Conservation (phyloP, 306 rosid genomes). For the Quercus mongolica region DNA sequence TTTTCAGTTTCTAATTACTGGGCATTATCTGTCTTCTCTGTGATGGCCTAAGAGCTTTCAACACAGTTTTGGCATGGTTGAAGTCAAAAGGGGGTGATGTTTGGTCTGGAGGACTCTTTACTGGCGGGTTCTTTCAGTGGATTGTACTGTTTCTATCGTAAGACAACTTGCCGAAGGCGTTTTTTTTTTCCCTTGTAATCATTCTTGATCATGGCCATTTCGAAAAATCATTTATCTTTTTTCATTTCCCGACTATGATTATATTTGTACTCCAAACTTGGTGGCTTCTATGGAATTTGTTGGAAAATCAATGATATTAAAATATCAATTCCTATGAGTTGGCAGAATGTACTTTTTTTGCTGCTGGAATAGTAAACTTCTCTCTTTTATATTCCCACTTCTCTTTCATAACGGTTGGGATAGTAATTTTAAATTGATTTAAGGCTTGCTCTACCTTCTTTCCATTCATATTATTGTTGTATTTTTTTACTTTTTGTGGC, state of each 20-base stretch:
- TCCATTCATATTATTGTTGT: constrained; percentile 17
- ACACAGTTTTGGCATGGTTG: constrained; percentile 67
- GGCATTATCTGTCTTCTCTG: constrained; percentile 73
- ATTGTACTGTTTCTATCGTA: constrained; percentile 98
- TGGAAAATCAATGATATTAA: constrained; percentile 29
- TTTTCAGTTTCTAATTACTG: constrained; percentile 73
- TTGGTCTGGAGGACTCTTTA: constrained; percentile 52
- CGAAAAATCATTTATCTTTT: constrained; percentile 19
- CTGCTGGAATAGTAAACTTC: constrained; percentile 8
- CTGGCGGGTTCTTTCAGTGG: constrained; percentile 86
- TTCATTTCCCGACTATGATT: constrained; percentile 28
- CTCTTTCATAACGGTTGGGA: constrained; percentile 11
- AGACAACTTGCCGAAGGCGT: constrained; percentile 95
- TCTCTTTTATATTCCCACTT: not conserved
- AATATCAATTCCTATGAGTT: constrained; percentile 18
- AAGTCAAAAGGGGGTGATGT: constrained; percentile 64
- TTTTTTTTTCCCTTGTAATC: constrained; percentile 63
- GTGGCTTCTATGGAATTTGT: constrained; percentile 40
- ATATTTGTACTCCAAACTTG: constrained; percentile 55
- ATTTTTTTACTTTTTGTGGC: constrained; percentile 21
- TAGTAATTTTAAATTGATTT: not conserved
- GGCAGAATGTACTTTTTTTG: not conserved
- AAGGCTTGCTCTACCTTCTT: constrained; percentile 11
- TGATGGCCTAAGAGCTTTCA: constrained; percentile 67
- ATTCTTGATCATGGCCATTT: constrained; percentile 44